Base-by-base conservation (phyloP, 352 stramenopile genomes). In the Globisporangium emineosum region DNA sequence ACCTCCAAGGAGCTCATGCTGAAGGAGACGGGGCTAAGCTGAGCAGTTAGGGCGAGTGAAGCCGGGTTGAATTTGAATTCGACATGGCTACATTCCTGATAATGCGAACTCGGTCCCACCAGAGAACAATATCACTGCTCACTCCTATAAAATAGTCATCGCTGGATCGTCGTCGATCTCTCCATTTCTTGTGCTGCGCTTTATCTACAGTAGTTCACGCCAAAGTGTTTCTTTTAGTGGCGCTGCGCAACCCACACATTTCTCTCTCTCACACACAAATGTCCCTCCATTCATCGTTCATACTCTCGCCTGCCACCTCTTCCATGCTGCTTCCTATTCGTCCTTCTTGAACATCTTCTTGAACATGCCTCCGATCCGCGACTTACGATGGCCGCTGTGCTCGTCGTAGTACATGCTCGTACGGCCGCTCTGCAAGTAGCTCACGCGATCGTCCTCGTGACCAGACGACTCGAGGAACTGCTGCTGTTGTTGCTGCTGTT, bases 281-380 rank as follows among this genome's bases (percentile, higher is more conserved):
- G 23, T n/a, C 21, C 27, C n/a, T 55, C 49, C 19, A 10, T 12
- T 23, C 10, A 23, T 21, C 13, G 5, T 21, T 55, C 13, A 32
- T 33, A n/a, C 29, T 30, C 5, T 30, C 5, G 27, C 47, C 12
- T 33, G 12, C 13, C 25, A 15, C 32, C 47, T 17, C 23, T 32
- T 27, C 27, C 17, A 17, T 54, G 50, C 8, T 42, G 7, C 19
- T 57, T 25, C 5, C 51, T 57, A 21, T 66, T 86, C 79, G 32
- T 92, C 81, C 69, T 92, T 92, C 77, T 92, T 94, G 79, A 94
- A 94, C 83, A 94, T 94, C 65, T 94, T 94, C 74, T 94, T 94
- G 73, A 94, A 90, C 80, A 92, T 91, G 68, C 86, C 83, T 53
- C 86, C 83, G 45, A 94, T 88, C 9, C 83, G 81, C 19, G 83